A percentile compares a stretch with the other conserved stretches of the same genome.
These are phyloP conservation scores for Daldinia caldariorum DNA, from an alignment of 495 filamentous ascomycete genomes.

Conservation along the genomic window DNA sequence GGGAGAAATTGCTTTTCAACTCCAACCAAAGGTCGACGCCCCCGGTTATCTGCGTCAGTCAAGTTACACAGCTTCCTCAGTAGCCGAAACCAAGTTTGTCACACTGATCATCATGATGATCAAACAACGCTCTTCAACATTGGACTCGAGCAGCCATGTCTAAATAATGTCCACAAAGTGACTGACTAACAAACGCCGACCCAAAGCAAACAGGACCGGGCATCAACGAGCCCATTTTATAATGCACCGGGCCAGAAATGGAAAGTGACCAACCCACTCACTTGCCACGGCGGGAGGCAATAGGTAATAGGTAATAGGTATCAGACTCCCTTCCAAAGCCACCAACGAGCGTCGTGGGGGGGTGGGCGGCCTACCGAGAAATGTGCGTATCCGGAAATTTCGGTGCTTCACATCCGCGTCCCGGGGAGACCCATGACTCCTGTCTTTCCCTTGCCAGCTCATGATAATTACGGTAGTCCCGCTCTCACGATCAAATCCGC, in stretches of 20 bases:
- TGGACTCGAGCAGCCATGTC: conserved; percentile 5
- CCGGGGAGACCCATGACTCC: not conserved
- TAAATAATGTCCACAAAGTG: not conserved
- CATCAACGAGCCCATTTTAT: not conserved
- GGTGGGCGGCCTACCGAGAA: not conserved
- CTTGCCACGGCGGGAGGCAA: not conserved
- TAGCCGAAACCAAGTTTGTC: conserved; percentile 39
- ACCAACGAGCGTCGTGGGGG: not conserved
- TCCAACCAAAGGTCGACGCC: conserved; percentile 11
- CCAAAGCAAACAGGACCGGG: not conserved
- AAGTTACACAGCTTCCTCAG: conserved; percentile 31
- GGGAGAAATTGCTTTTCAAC: conserved; percentile 10
- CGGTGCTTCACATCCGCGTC: conserved; percentile 1
- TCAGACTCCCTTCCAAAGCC: not conserved
- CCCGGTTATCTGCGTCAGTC: conserved; percentile 31
- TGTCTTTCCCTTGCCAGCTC: not conserved
- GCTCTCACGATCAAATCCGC: not conserved
- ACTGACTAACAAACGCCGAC: conserved; percentile 3
- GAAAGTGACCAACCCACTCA: not conserved
- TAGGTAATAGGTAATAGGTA: too few relatives aligned
- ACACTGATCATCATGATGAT: conserved; percentile 27
- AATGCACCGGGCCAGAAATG: not conserved
- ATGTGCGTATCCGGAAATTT: conserved; percentile 4
- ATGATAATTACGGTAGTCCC: not conserved
- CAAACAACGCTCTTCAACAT: conserved; percentile 25